Evolutionary conservation across 1,139 yeast species (phyloP), one percentile per base, ranked within the genome.

Genomic region (Yamadazyma friedrichii): DNA sequence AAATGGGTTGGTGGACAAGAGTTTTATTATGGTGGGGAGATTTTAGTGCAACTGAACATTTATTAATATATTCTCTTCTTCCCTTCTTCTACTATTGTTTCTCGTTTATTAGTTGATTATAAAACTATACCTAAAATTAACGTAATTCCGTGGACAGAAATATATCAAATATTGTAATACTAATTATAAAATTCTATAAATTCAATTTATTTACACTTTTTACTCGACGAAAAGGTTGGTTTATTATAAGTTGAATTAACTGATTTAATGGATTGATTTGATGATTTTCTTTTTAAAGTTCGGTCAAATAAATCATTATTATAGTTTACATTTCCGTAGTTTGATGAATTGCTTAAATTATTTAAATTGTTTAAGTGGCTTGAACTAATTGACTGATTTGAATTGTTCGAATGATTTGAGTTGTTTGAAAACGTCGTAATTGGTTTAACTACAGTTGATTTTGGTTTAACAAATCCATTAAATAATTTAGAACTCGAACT

Each of bases 1-100:
- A 74, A 74, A 47, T 91, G 96, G 96, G 35, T 52, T 15, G 74
- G 62, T n/a, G 55, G 62, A n/a, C 74, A 68, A 51, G 58, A 51
- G 24, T 48, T 67, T 42, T 51, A 56, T n/a, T 36, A 59, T 34
- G 72, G 73, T 3, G 78, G 77, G 6, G 75, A 70, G 15, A 72
- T 72, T 48, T 65, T 64, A 44, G 66, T 72, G 29, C 78, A 72
- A 49, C 52, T 70, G 16, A 68, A 71, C 48, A 71, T 72, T 33
- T 72, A 51, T 49, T 62, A 58, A 20, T 26, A 26, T 26, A 26
- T 26, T 26, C 28, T 10, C n/a, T 6, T 10, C 9, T 6, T 26
- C 28, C n/a, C 4, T 26, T 15, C 27, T 28, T 17, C 11, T 15
- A 17, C n/a, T 9, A n/a, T n/a, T n/a, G n/a, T n/a, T n/a, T n/a